Evolutionary conservation across 140 eudicot species (phyloP).

Genomic region (Cichorium intybus): DNA sequence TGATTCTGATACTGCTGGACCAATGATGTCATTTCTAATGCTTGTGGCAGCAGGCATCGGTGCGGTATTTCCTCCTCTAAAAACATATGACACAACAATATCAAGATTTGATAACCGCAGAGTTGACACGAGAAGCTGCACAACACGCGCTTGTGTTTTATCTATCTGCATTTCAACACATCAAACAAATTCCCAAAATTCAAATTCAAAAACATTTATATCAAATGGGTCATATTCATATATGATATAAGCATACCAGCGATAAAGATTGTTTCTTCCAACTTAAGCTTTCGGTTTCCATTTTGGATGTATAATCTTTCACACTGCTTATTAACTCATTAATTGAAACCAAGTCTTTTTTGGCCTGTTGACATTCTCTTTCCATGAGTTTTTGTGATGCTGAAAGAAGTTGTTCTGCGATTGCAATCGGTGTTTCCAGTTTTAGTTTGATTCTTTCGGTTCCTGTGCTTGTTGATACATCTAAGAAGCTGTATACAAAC

Average conservation of each 20-base stretch:
- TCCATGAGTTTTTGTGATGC: constrained; percentile 70
- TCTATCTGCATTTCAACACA: constrained; percentile 57
- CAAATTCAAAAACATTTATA: background rate
- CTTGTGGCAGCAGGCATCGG: constrained; percentile 65
- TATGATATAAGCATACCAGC: constrained; percentile 43
- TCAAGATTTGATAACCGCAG: constrained; percentile 78
- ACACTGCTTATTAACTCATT: constrained; percentile 57
- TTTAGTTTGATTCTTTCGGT: constrained; percentile 83
- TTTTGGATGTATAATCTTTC: constrained; percentile 46
- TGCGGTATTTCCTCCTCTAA: constrained; percentile 56
- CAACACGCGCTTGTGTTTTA: constrained; percentile 53
- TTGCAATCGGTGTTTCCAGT: constrained; percentile 82
- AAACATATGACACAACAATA: constrained; percentile 54
- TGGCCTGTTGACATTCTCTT: constrained; percentile 61
- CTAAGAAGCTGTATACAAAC: constrained; percentile 73
- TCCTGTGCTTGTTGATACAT: constrained; percentile 74
- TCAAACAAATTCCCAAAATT: background rate
- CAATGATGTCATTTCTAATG: constrained; percentile 69
- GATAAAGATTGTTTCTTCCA: constrained; percentile 76
- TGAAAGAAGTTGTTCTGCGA: constrained; percentile 78
- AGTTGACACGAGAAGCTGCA: constrained; percentile 74
- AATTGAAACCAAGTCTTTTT: constrained; percentile 56
- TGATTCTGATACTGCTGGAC: constrained; percentile 72
- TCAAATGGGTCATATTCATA: too few species aligned
- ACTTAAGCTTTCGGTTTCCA: constrained; percentile 73